These are phyloP conservation scores for Hypoxylon lienhwacheense DNA, from an alignment of 495 filamentous ascomycete genomes.

Conservation along the genomic window DNA sequence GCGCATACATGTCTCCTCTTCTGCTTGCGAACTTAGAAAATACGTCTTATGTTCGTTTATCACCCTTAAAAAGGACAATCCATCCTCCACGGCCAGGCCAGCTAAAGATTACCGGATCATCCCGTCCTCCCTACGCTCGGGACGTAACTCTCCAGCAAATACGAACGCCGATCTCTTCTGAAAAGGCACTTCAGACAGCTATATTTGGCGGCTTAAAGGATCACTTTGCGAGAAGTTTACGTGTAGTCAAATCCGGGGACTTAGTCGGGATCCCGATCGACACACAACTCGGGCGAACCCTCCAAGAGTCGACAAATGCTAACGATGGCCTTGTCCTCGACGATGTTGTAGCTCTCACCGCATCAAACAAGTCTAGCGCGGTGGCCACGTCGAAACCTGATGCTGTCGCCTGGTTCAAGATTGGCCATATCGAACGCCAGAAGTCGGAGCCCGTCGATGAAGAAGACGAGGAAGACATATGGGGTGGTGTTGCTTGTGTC, in stretches of 20 bases:
- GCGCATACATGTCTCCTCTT: conserved; percentile 80
- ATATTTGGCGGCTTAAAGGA: conserved; percentile 82
- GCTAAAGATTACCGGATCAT: conserved; percentile 55
- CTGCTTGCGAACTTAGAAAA: conserved; percentile 80
- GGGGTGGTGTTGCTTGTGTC: conserved; percentile 81
- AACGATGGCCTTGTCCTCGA: conserved; percentile 67
- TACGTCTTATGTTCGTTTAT: conserved; percentile 72
- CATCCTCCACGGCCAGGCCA: conserved; percentile 45
- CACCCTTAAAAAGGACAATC: conserved; percentile 58
- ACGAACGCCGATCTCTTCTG: conserved; percentile 82
- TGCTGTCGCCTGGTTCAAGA: conserved; percentile 86
- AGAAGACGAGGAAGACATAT: conserved; percentile 61
- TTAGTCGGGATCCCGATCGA: conserved; percentile 85
- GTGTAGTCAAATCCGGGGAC: conserved; percentile 82
- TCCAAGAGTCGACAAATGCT: conserved; percentile 62
- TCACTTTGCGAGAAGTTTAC: conserved; percentile 76
- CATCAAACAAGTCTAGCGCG: conserved; percentile 30
- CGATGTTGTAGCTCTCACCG: conserved; percentile 57
- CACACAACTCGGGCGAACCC: conserved; percentile 71
- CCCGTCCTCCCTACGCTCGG: conserved; percentile 80
- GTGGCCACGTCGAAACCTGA: conserved; percentile 45
- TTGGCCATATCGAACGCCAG: conserved; percentile 67
- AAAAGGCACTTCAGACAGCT: conserved; percentile 77
- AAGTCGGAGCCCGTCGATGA: conserved; percentile 56
- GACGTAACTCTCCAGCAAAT: conserved; percentile 91